These are phyloP conservation scores for Laguncularia racemosa DNA, from an alignment of 345 rosid genomes.

Conservation along the genomic window DNA sequence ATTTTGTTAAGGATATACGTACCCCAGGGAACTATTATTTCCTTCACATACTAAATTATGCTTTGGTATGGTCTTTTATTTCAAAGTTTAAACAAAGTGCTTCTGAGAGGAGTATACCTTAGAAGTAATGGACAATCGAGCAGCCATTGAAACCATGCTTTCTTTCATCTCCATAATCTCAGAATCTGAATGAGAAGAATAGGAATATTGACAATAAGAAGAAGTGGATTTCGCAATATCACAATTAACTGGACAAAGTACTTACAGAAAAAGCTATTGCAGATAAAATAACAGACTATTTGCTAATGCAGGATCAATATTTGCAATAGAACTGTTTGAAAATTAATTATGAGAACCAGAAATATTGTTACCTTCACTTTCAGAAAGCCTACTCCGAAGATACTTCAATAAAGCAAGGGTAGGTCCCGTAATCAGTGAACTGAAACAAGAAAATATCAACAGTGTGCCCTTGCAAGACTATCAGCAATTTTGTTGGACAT, in stretches of 20 bases:
- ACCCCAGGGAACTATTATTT: too few species aligned
- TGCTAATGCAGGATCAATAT: too few species aligned
- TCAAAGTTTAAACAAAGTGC: background rate
- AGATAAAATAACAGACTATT: too few species aligned
- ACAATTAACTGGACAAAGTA: background rate
- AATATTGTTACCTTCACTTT: constrained; percentile 50
- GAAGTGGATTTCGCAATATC: constrained; percentile 1
- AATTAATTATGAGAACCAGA: constrained; percentile 1
- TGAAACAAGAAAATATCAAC: constrained; percentile 17
- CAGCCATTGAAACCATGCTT: constrained; percentile 63
- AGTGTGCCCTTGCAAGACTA: background rate
- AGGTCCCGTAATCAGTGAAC: constrained; percentile 89
- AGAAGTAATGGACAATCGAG: constrained; percentile 70
- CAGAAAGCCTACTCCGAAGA: constrained; percentile 79
- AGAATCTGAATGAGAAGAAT: constrained; percentile 36
- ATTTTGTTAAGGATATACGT: too few species aligned
- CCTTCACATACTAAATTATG: background rate
- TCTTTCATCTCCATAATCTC: constrained; percentile 48
- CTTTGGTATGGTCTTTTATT: background rate
- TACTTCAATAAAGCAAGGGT: constrained; percentile 71
- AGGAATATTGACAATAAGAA: constrained; percentile 1
- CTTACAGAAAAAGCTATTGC: too few species aligned
- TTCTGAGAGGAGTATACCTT: constrained; percentile 37
- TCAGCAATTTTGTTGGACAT: background rate
- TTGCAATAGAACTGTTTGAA: too few species aligned